Percentiles rank a stretch among this genome's conserved stretches.
Conservation (phyloP, 441 rosid species). For the Rhodomyrtus psidioides region DNA sequence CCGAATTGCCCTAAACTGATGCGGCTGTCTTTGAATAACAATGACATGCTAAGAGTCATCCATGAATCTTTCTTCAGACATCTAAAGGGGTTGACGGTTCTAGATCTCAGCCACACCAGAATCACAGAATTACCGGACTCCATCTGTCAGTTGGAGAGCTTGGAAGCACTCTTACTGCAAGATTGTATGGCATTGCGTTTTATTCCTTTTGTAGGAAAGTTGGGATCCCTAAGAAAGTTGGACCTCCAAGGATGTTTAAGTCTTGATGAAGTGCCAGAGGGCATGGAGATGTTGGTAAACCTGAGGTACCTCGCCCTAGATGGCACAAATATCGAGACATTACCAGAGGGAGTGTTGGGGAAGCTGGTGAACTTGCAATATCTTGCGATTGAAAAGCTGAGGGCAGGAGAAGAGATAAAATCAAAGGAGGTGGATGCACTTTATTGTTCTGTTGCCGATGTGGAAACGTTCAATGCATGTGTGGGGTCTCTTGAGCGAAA, state of each 20-base stretch:
- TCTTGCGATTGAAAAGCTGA: background rate
- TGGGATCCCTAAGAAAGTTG: background rate
- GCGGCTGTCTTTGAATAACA: background rate
- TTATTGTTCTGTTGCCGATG: background rate
- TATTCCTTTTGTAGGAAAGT: background rate
- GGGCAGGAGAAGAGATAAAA: background rate
- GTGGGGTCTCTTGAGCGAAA: background rate
- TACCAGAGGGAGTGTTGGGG: background rate
- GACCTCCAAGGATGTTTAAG: background rate
- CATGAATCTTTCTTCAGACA: background rate
- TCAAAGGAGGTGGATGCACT: background rate
- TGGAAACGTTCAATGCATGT: background rate
- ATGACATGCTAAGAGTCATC: rapidly evolving
- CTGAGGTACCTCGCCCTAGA: background rate
- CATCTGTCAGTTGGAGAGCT: background rate
- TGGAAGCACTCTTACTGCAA: background rate
- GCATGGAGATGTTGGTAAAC: background rate
- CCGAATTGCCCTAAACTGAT: background rate
- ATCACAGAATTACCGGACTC: background rate
- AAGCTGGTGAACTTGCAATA: background rate
- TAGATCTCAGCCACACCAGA: rapidly evolving
- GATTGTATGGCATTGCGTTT: rapidly evolving
- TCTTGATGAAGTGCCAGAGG: background rate
- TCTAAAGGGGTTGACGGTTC: background rate
- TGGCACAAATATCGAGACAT: background rate